Percentiles rank a stretch among this genome's conserved stretches.
Evolutionary conservation across 1,284 basidiomycete genomes (phyloP).

Genomic region (Cryptococcus sp.): DNA sequence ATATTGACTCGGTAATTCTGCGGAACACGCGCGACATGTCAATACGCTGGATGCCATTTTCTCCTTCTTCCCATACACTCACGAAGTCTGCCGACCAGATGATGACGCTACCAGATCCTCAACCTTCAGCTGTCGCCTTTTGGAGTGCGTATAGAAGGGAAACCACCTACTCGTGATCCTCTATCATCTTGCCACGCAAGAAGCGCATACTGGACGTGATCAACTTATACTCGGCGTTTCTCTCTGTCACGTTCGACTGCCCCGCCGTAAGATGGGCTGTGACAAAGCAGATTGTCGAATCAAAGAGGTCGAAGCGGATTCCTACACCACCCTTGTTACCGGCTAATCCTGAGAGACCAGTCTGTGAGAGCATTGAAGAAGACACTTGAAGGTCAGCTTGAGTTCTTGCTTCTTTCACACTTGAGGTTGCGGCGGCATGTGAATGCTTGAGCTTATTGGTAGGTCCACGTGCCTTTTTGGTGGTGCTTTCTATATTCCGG

Average conservation of each 20-base stretch:
- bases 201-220: conserved; percentile 83
- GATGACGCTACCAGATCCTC: conserved; percentile 54
- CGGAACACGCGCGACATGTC: not conserved
- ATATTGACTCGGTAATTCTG: conserved; percentile 88
- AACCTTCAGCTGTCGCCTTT: conserved; percentile 1
- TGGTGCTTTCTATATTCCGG: conserved; percentile 85
- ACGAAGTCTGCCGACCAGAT: conserved; percentile 88
- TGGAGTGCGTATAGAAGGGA: not conserved
- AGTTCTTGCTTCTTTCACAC: too few relatives aligned
- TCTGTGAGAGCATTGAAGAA: conserved; percentile 58
- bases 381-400: not conserved
- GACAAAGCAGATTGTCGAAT: conserved; percentile 91
- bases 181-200: conserved; percentile 81
- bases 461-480: conserved; percentile 69
- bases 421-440: not conserved
- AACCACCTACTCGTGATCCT: conserved; percentile 76
- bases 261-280: conserved; percentile 92
- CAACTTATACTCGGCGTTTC: conserved; percentile 89
- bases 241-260: conserved; percentile 81
- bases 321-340: conserved; percentile 97
- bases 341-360: conserved; percentile 92
- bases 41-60: too few relatives aligned
- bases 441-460: not conserved
- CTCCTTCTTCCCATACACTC: conserved; percentile 7
- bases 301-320: conserved; percentile 85